Percentiles rank a stretch among this genome's conserved stretches.
These are phyloP conservation scores for Macrocybe gigantea DNA, from an alignment of 768 basidiomycete species.

Conservation along the genomic window DNA sequence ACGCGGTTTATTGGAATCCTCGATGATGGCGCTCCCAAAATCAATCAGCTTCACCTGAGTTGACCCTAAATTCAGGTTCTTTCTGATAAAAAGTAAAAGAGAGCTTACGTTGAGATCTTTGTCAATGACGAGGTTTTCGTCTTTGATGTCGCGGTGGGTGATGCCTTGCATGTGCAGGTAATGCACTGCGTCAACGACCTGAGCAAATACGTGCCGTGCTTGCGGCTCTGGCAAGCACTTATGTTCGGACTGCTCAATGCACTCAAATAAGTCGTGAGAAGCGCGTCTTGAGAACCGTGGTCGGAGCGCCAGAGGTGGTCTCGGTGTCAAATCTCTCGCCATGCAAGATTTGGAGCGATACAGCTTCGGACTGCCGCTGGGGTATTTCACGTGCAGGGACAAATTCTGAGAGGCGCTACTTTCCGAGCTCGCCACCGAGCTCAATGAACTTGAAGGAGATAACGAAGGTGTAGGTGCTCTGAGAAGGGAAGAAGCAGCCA, in stretches of 20 bases:
- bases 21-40: slow-evolving; percentile 85
- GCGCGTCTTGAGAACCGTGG: slow-evolving; percentile 59
- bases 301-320: slow-evolving; percentile 16
- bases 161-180: slow-evolving; percentile 82
- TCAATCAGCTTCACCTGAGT: slow-evolving; percentile 88
- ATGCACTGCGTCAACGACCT: slow-evolving; percentile 80
- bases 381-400: no score
- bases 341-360: background rate
- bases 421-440: slow-evolving; percentile 37
- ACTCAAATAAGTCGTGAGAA: slow-evolving; percentile 92
- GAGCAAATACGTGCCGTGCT: slow-evolving; percentile 78
- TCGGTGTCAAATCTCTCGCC: slow-evolving; percentile 5
- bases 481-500: slow-evolving; percentile 18
- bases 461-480: slow-evolving; percentile 41
- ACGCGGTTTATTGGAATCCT: slow-evolving; percentile 53
- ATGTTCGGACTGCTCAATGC: slow-evolving; percentile 82
- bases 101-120: slow-evolving; percentile 55
- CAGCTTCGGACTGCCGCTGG: background rate
- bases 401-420: slow-evolving; percentile 33
- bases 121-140: slow-evolving; percentile 88
- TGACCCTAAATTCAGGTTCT: background rate
- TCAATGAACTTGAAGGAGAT: slow-evolving; percentile 49
- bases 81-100: background rate
- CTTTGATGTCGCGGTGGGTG: slow-evolving; percentile 94
- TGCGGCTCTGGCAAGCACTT: slow-evolving; percentile 74